Base-by-base conservation (phyloP, 2,329 filamentous ascomycete genomes). In the Nothopassalora personata region DNA sequence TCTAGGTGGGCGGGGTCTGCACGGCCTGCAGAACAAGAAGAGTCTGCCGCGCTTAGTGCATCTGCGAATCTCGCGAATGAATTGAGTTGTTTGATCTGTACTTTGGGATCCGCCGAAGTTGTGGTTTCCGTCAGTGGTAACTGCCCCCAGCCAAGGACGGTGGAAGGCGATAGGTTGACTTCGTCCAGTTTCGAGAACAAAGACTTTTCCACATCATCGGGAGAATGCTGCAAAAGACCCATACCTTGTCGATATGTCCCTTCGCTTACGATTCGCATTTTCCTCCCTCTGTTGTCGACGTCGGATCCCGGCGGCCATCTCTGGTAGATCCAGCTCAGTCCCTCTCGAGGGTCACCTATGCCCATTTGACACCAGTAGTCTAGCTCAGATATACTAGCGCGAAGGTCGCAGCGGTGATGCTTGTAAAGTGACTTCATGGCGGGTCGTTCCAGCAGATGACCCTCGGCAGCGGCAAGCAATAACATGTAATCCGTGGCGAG, bases 281-380 rank as follows among this genome's bases (percentile, higher is more conserved):
- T 82, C 56, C 89, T 80, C 1, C 88, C 87, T 48, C 86, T 73
- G 54, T 83, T 78, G 67, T 93, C 86, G 3, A 86, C 69, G 68
- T 93, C 89, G 27, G 80, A 80, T 0, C 89, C 89, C 48, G 81
- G 83, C 8, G 90, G 89, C 85, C 87, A 93, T 58, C 87, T 82
- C 51, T 87, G 84, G 66, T 88, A 86, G 67, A 96, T 90, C 93
- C 95, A 99, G 67, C 93, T 89, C 48, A 96, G 83, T 0, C 94
- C 93, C 19, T 89, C 89, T 66, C 89, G 89, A n/a, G 85, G 80
- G 71, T 96, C 94, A 5, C 94, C 95, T 9, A 99, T 85, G 0
- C 88, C 91, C 75, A 97, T 91, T 72, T 99, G 94, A 72, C 95
- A 99, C 93, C 93, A 99, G 71, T 95, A 94, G 71, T 96, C 87